Evolutionary conservation across 2,329 filamentous ascomycete species (phyloP).

Genomic region (Ceratocystis papillata): DNA sequence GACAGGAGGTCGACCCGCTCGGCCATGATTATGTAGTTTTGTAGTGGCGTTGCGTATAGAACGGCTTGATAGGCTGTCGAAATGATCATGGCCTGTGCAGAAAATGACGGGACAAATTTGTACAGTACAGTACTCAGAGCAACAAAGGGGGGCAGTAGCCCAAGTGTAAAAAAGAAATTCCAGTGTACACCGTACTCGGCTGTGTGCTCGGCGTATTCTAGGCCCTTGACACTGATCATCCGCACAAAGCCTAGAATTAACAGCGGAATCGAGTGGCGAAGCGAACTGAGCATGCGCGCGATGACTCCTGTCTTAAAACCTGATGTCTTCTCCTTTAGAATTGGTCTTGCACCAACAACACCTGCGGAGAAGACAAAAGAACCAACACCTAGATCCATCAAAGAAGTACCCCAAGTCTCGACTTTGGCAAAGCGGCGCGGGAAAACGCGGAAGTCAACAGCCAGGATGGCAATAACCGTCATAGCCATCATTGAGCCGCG

Average conservation of each 20-base stretch:
- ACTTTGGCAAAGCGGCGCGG: conserved; percentile 93
- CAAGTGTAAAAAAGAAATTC: conserved; percentile 99
- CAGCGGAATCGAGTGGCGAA: conserved; percentile 74
- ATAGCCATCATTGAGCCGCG: conserved; percentile 82
- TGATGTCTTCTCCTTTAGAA: conserved; percentile 57
- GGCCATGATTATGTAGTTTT: conserved; percentile 71
- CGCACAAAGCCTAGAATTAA: conserved; percentile 69
- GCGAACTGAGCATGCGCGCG: conserved; percentile 52
- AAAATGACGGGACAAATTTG: conserved; percentile 62
- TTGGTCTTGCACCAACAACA: conserved; percentile 72
- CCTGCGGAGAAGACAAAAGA: conserved; percentile 95
- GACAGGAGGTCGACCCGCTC: conserved; percentile 69
- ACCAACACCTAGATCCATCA: conserved; percentile 96
- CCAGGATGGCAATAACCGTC: conserved; percentile 86
- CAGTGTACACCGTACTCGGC: conserved; percentile 97
- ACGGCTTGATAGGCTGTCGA: conserved; percentile 60
- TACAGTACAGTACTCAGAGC: conserved; percentile 69
- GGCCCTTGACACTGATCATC: conserved; percentile 78
- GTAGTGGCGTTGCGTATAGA: conserved; percentile 66
- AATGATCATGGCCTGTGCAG: conserved; percentile 59
- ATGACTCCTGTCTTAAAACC: conserved; percentile 41
- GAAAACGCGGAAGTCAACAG: conserved; percentile 89
- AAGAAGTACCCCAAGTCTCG: conserved; percentile 97
- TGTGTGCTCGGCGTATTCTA: conserved; percentile 95
- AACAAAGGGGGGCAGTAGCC: conserved; percentile 76